These are phyloP conservation scores for Sclerotinia borealis DNA, from an alignment of 2,329 filamentous ascomycete species.

Conservation along the genomic window DNA sequence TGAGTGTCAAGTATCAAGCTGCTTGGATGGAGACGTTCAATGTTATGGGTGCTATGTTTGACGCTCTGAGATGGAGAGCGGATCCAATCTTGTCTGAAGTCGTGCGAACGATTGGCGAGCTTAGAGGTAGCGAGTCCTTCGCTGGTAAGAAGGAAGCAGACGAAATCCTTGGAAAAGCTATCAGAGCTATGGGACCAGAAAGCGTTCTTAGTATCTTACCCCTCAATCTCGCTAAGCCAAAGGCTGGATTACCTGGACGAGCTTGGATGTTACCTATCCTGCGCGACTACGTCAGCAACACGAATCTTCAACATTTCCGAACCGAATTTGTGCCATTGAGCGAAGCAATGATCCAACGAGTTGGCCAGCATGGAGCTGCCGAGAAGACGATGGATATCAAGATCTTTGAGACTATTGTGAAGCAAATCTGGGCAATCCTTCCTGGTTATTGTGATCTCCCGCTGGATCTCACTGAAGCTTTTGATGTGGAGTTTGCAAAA, in stretches of 20 bases:
- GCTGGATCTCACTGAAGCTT: slow-evolving; percentile 66
- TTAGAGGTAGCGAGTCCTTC: slow-evolving; percentile 84
- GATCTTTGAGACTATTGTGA: slow-evolving; percentile 93
- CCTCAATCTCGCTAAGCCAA: slow-evolving; percentile 74
- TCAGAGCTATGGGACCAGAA: slow-evolving; percentile 85
- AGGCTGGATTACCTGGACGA: slow-evolving; percentile 71
- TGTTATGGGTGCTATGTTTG: slow-evolving; percentile 80
- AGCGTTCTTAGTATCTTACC: slow-evolving; percentile 77
- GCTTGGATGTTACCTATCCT: slow-evolving; percentile 94
- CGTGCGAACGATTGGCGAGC: slow-evolving; percentile 74
- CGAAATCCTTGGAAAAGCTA: slow-evolving; percentile 78
- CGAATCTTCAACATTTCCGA: slow-evolving; percentile 78
- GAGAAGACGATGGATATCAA: slow-evolving; percentile 96
- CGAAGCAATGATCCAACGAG: slow-evolving; percentile 80
- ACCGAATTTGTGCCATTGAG: slow-evolving; percentile 83
- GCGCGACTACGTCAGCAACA: slow-evolving; percentile 84
- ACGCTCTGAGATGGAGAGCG: slow-evolving; percentile 77
- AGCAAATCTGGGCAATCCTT: slow-evolving; percentile 90
- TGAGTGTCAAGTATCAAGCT: slow-evolving; percentile 86
- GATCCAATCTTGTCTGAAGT: slow-evolving; percentile 71
- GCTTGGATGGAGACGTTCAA: slow-evolving; percentile 95
- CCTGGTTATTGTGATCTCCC: slow-evolving; percentile 94
- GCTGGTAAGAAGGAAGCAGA: slow-evolving; percentile 93
- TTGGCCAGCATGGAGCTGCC: slow-evolving; percentile 72
- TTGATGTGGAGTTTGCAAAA: slow-evolving; percentile 86